Evolutionary conservation across 768 basidiomycete species (phyloP).

Genomic region (Macrolepiota albuminosa): DNA sequence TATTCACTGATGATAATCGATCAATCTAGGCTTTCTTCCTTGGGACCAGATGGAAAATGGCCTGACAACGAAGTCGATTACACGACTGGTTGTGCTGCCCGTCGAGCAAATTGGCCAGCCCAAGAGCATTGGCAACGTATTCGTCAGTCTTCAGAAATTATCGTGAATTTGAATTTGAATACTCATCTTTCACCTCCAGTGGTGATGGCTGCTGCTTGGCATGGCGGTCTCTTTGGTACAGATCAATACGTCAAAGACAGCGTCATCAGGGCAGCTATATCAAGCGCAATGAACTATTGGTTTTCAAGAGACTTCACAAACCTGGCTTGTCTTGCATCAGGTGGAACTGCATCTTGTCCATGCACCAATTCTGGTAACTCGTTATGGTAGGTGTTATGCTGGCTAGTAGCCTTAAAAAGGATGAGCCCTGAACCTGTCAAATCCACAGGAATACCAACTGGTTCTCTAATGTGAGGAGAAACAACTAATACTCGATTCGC

Average conservation of each 20-base stretch:
- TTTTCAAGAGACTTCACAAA: conserved; percentile 56
- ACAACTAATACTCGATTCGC: not conserved
- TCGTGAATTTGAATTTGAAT: not conserved
- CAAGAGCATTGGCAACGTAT: conserved; percentile 52
- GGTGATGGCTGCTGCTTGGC: conserved; percentile 53
- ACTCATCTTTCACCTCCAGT: conserved; percentile 25
- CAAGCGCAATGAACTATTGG: conserved; percentile 56
- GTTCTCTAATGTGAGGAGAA: conserved; percentile 46
- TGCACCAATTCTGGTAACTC: conserved; percentile 45
- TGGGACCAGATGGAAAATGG: conserved; percentile 50
- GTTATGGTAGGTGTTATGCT: conserved; percentile 28
- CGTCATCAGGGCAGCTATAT: conserved; percentile 33
- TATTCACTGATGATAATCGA: not conserved
- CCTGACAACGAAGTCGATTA: conserved; percentile 54
- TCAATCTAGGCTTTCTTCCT: conserved; percentile 37
- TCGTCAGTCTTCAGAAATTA: conserved; percentile 26
- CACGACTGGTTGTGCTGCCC: conserved; percentile 55
- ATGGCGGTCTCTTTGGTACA: conserved; percentile 41
- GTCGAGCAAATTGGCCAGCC: conserved; percentile 68
- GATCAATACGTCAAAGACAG: conserved; percentile 38
- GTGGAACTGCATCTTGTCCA: conserved; percentile 49
- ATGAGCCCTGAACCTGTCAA: not conserved
- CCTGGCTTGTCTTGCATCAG: conserved; percentile 47
- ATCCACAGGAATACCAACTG: conserved; percentile 59
- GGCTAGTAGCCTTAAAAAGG: not conserved